A percentile compares a stretch with the other conserved stretches of the same genome.
These are phyloP conservation scores for Colletotrichum chlorophyti DNA, from an alignment of 2,329 filamentous ascomycete species.

Conservation along the genomic window DNA sequence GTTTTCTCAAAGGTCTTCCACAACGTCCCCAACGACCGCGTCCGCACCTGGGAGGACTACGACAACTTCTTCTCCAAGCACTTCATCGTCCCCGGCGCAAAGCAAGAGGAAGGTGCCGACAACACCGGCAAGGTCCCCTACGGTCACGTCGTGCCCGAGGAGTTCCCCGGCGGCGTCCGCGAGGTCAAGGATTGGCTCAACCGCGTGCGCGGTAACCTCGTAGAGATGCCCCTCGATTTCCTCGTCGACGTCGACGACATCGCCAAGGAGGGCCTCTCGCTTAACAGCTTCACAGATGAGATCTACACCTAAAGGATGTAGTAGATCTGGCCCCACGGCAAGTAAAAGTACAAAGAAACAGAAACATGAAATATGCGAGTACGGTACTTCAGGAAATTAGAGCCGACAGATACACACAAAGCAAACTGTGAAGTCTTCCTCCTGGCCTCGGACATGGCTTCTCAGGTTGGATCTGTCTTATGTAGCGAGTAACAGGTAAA, in stretches of 20 bases:
- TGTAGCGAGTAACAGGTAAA: no score
- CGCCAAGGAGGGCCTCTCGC: constrained; percentile 77
- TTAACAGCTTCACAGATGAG: constrained; percentile 76
- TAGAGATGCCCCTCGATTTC: constrained; percentile 93
- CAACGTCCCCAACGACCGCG: constrained; percentile 72
- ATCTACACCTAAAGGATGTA: constrained; percentile 64
- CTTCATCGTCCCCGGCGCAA: constrained; percentile 64
- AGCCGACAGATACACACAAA: neutral
- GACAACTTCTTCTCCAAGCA: constrained; percentile 72
- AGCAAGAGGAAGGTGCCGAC: constrained; percentile 46
- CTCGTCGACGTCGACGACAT: constrained; percentile 83
- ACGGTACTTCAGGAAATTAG: neutral
- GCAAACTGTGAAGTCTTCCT: neutral
- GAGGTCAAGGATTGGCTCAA: constrained; percentile 75
- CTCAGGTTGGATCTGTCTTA: neutral
- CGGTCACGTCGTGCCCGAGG: constrained; percentile 84
- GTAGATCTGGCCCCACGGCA: neutral
- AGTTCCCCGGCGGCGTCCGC: constrained; percentile 76
- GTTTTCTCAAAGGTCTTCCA: constrained; percentile 86
- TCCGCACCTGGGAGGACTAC: constrained; percentile 76
- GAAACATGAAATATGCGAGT: neutral
- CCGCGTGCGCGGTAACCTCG: constrained; percentile 72
- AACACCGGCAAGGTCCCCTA: constrained; percentile 71
- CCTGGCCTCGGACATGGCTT: no score
- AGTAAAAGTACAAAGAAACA: neutral